phyloP scores from a whole-genome alignment of 2,329 filamentous ascomycete species.

The Curvularia hawaiiensis region DNA sequence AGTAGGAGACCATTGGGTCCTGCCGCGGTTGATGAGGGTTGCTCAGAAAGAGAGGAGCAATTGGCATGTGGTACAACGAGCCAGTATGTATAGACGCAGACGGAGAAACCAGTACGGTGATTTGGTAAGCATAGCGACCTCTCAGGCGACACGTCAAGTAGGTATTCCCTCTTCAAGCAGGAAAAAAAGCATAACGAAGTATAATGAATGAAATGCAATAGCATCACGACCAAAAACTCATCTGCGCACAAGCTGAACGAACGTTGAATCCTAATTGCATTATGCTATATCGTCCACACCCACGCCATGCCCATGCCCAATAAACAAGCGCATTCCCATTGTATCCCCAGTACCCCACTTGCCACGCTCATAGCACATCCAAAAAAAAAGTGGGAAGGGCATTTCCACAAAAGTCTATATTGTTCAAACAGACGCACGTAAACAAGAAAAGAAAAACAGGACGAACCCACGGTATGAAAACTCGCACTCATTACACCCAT shows the following conservation, averaged over 20 bases:
- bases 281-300: neutral
- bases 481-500: neutral
- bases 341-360: neutral
- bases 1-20: neutral
- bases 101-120: neutral
- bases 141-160: neutral
- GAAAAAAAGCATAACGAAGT: neutral
- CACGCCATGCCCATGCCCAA: constrained; percentile 2
- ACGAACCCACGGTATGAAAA: neutral
- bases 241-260: neutral
- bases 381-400: neutral
- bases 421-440: neutral
- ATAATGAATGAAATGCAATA: neutral
- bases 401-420: constrained; percentile 8
- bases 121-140: neutral
- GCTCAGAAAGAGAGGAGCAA: neutral
- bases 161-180: neutral
- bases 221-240: neutral
- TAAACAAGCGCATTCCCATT: neutral
- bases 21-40: neutral
- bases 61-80: neutral
- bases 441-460: neutral
- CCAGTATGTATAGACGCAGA: neutral
- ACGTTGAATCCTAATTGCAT: constrained; percentile 3
- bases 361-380: constrained; percentile 7